Evolutionary conservation across 2,329 filamentous ascomycete genomes (phyloP).

Genomic region (Sarocladium strictum): DNA sequence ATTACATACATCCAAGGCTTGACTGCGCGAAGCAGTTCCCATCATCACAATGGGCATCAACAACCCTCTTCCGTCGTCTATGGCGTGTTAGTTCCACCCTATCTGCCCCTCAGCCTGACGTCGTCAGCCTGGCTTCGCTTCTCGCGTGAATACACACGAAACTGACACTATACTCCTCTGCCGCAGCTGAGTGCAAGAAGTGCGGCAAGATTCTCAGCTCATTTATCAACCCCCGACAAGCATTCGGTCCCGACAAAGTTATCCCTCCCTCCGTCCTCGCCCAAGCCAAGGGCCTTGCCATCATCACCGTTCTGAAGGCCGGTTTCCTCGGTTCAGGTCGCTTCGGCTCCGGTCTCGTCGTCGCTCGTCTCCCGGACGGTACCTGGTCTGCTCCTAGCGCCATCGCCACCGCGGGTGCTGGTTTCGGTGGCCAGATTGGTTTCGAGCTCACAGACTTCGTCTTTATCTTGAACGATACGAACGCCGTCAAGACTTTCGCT

Average conservation of each 20-base stretch:
- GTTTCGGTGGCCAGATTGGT: constrained; percentile 80
- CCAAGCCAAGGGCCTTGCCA: constrained; percentile 85
- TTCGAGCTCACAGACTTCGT: constrained; percentile 92
- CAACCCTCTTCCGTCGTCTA: constrained; percentile 60
- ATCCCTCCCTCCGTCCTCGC: constrained; percentile 87
- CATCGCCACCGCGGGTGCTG: constrained; percentile 74
- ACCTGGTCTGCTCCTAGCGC: constrained; percentile 77
- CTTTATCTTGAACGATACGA: constrained; percentile 92
- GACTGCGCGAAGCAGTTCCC: constrained; percentile 2
- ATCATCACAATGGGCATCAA: constrained; percentile 53
- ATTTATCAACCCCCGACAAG: constrained; percentile 88
- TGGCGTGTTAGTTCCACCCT: constrained; percentile 57
- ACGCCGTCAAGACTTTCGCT: constrained; percentile 87
- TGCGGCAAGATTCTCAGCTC: constrained; percentile 92
- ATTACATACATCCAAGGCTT: background rate
- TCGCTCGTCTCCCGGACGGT: constrained; percentile 71
- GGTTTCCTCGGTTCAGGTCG: constrained; percentile 79
- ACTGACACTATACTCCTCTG: constrained; percentile 12
- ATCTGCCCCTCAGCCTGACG: constrained; percentile 14
- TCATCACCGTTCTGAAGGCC: constrained; percentile 81
- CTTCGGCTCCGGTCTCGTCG: constrained; percentile 76
- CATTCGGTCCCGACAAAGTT: constrained; percentile 94
- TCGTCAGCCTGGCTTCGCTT: constrained; percentile 13
- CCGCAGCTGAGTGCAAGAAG: constrained; percentile 90
- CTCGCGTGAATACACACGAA: background rate